Percentiles rank a stretch among this genome's conserved stretches.
These are phyloP conservation scores for Penicillium brasilianum DNA, from an alignment of 2,329 filamentous ascomycete species.

Conservation along the genomic window DNA sequence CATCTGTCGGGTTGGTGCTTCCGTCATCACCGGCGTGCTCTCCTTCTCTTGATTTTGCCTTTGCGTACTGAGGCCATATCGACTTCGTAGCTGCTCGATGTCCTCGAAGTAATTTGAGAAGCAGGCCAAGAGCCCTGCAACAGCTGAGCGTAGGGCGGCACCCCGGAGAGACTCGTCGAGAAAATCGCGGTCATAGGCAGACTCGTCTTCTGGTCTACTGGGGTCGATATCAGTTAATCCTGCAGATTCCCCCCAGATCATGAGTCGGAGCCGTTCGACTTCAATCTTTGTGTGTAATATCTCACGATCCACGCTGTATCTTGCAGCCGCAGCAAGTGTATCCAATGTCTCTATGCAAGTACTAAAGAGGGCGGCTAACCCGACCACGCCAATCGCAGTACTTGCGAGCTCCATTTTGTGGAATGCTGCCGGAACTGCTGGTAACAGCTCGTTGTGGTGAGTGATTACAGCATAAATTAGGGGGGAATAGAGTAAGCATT, in stretches of 20 bases:
- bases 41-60: background rate
- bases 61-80: background rate
- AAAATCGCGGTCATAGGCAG: background rate
- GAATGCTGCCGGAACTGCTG: too few species aligned
- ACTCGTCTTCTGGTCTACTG: background rate
- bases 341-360: constrained; percentile 3
- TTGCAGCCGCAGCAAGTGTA: background rate
- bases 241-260: constrained; percentile 5
- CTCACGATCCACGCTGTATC: constrained; percentile 2
- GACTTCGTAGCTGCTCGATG: background rate
- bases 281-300: constrained; percentile 4
- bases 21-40: background rate
- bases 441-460: too few species aligned
- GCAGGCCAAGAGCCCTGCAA: background rate
- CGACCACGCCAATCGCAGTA: constrained; percentile 5
- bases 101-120: background rate
- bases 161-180: background rate
- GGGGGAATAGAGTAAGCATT: background rate
- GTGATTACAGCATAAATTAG: too few species aligned
- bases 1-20: background rate
- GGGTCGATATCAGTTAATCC: constrained; percentile 1
- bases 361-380: constrained; percentile 3
- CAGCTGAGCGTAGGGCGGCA: background rate
- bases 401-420: constrained; percentile 6
- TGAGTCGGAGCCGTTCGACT: constrained; percentile 2